phyloP scores from a whole-genome alignment of 176 grass and related monocot species.

The Tillandsia leiboldiana region DNA sequence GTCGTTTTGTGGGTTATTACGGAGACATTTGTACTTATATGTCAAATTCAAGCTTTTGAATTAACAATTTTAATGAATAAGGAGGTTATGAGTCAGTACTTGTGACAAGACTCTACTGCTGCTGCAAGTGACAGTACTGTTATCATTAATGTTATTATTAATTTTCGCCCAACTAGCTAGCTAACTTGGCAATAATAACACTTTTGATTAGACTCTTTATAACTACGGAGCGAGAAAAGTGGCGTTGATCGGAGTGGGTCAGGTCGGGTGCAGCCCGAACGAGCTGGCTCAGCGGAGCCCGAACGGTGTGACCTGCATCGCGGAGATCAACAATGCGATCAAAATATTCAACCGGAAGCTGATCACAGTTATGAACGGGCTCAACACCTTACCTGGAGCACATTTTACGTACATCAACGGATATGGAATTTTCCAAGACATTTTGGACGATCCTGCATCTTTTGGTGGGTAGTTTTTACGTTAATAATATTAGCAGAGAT shows the following conservation, averaged over 20 bases:
- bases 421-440: constrained; percentile 64
- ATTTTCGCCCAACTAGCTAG: too few species aligned
- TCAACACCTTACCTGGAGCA: constrained; percentile 57
- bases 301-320: constrained; percentile 53
- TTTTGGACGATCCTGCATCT: constrained; percentile 29
- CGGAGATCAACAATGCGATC: constrained; percentile 58
- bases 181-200: not conserved
- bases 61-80: too few species aligned
- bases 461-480: constrained; percentile 23
- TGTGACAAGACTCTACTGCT: too few species aligned
- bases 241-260: constrained; percentile 70
- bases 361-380: constrained; percentile 42
- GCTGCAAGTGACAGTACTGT: too few species aligned
- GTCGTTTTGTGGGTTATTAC: too few species aligned
- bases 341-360: constrained; percentile 66
- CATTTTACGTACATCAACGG: constrained; percentile 83
- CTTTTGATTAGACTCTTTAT: constrained; percentile 46
- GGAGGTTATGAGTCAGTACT: too few species aligned
- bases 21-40: not conserved
- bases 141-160: not conserved
- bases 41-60: too few species aligned
- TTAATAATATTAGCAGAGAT: not conserved
- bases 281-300: constrained; percentile 73
- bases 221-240: constrained; percentile 75
- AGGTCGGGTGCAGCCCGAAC: constrained; percentile 76